These are phyloP conservation scores for Aspergillus phoenicis DNA, from an alignment of 2,329 filamentous ascomycete species.

Conservation along the genomic window DNA sequence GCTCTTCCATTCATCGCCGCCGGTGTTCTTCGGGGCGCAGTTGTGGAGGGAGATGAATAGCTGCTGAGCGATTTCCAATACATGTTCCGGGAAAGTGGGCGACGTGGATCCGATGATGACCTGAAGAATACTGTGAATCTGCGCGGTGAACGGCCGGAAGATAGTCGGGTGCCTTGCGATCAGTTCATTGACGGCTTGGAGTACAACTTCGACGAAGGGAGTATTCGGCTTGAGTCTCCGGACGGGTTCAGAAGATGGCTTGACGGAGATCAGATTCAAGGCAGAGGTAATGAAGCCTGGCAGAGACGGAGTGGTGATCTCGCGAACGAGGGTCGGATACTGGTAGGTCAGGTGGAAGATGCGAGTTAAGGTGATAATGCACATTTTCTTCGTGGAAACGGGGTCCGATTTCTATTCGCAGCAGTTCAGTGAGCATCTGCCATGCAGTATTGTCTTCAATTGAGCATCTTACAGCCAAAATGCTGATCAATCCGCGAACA, in stretches of 20 bases:
- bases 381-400: slow-evolving; percentile 71
- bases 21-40: slow-evolving; percentile 77
- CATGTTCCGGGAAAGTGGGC: slow-evolving; percentile 55
- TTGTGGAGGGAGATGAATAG: slow-evolving; percentile 73
- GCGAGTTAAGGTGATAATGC: slow-evolving; percentile 74
- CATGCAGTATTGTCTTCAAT: background rate
- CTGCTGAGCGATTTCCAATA: slow-evolving; percentile 62
- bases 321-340: slow-evolving; percentile 79
- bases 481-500: slow-evolving; percentile 73
- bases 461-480: slow-evolving; percentile 64
- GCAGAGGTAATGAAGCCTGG: slow-evolving; percentile 73
- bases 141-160: slow-evolving; percentile 73
- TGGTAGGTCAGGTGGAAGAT: slow-evolving; percentile 82
- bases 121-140: slow-evolving; percentile 65
- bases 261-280: slow-evolving; percentile 64
- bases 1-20: slow-evolving; percentile 76
- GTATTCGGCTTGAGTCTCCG: slow-evolving; percentile 44
- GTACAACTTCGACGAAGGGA: slow-evolving; percentile 65
- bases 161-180: slow-evolving; percentile 81
- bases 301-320: slow-evolving; percentile 83
- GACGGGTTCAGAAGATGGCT: slow-evolving; percentile 37
- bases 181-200: slow-evolving; percentile 71
- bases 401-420: slow-evolving; percentile 71
- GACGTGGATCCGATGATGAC: slow-evolving; percentile 64
- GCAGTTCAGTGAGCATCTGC: slow-evolving; percentile 17